Evolutionary conservation across 208 protist species (phyloP), one percentile per base, ranked within the genome.

Genomic region (Acanthamoeba rhysodes): DNA sequence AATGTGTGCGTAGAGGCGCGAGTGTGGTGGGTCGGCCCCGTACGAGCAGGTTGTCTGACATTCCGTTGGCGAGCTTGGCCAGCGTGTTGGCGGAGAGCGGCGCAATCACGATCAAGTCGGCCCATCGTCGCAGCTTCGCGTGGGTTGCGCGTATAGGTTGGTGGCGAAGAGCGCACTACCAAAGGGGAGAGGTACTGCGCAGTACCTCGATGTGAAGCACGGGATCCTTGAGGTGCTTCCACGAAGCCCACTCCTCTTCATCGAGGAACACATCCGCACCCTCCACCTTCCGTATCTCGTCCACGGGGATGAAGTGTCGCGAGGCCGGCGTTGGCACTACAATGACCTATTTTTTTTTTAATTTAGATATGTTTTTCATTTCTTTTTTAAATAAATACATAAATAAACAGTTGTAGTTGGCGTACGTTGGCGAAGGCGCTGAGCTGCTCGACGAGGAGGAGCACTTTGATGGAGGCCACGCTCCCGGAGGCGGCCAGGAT

Each of bases 11-110:
- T 6, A 34, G 2, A 66, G 53, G 55, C 10, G 82, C 10, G 55
- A 2, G 1, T 1, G 64, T 20, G 4, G 45, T 10, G 45, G n/a
- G 55, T 0, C 57, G n/a, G 72, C 70, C 32, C 29, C 5, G 37
- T 95, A 97, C 97, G 8, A 98, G 66, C 29, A 98, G 97, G 96
- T 99, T 99, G 96, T 99, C 99, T 96, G 98, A 99, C 22, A 99
- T 72, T 5, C 99, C 99, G 94, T 96, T 97, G 8, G 98, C 96
- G 20, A 99, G 64, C 96, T 99, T 99, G 34, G 99, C 99, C 12
- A 99, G 97, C 24, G 98, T 99, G 97, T 99, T 99, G 6, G 99
- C 99, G 90, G 99, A 98, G 29, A 99, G 97, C 10, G 99, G 99
- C 2, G 98, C 99, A 82, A 99, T 98, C 24, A 99, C 95, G n/a